Evolutionary conservation across 306 rosid genomes (phyloP).

Genomic region (Lathyrus sativus): DNA sequence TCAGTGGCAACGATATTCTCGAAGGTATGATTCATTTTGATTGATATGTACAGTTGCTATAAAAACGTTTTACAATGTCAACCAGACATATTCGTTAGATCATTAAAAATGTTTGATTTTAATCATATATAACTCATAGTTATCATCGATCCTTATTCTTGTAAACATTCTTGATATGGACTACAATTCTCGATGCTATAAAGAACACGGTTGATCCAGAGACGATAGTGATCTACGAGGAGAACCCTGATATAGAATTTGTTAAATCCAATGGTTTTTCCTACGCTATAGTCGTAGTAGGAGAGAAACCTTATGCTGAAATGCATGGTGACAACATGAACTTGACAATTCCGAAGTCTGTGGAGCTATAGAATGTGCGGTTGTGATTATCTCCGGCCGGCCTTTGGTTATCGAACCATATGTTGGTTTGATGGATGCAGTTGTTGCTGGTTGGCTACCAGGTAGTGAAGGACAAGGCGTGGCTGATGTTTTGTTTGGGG

Average conservation of each 20-base stretch:
- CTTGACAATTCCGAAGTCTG: conserved; percentile 48
- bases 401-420: conserved; percentile 53
- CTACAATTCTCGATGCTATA: conserved; percentile 53
- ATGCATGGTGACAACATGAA: conserved; percentile 47
- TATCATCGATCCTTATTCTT: conserved; percentile 11
- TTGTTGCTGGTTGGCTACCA: conserved; percentile 57
- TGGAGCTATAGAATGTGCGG: conserved; percentile 50
- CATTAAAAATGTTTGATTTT: neutral
- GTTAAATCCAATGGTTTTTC: conserved; percentile 47
- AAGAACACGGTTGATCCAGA: conserved; percentile 42
- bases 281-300: conserved; percentile 51
- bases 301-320: conserved; percentile 61
- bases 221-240: conserved; percentile 46
- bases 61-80: neutral
- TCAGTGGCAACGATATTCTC: conserved; percentile 49
- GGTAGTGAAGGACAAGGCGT: conserved; percentile 62
- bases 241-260: conserved; percentile 48
- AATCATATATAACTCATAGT: neutral
- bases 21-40: conserved; percentile 28
- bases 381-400: conserved; percentile 52
- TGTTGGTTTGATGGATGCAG: conserved; percentile 41
- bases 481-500: conserved; percentile 53
- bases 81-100: too few species aligned
- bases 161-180: conserved; percentile 32
- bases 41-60: neutral